Conservation (phyloP, 2,329 filamentous ascomycete species). For the Graphiopsis chlorocephala region DNA sequence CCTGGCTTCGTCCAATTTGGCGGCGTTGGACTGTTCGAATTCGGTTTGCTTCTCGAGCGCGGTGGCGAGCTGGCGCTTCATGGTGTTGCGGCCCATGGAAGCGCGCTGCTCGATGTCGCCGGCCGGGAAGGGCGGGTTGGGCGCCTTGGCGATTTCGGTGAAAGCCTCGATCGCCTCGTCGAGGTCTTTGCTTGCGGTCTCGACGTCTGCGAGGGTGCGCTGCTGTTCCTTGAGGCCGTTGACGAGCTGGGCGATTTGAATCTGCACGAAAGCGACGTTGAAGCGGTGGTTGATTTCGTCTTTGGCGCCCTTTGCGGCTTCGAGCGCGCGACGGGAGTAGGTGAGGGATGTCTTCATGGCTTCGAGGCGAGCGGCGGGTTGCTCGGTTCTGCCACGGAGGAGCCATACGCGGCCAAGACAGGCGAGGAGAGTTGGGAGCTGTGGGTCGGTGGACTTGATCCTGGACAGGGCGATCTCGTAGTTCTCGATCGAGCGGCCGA, state of each 20-base stretch:
- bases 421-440: conserved; percentile 61
- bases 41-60: conserved; percentile 80
- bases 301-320: conserved; percentile 58
- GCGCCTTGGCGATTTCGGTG: conserved; percentile 55
- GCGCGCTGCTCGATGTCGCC: conserved; percentile 90
- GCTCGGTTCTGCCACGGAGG: conserved; percentile 70
- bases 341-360: conserved; percentile 64
- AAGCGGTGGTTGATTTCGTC: conserved; percentile 91
- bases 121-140: conserved; percentile 82
- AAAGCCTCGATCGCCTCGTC: conserved; percentile 78
- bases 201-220: conserved; percentile 74
- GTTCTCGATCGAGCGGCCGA: conserved; percentile 83
- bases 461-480: conserved; percentile 84
- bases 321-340: conserved; percentile 67
- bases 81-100: conserved; percentile 95
- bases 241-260: conserved; percentile 82
- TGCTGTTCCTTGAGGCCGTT: conserved; percentile 72
- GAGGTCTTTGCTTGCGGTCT: conserved; percentile 74
- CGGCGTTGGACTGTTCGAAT: conserved; percentile 90
- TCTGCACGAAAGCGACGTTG: conserved; percentile 96
- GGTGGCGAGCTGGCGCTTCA: conserved; percentile 85
- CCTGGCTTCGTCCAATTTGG: conserved; percentile 78
- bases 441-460: conserved; percentile 73
- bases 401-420: conserved; percentile 88
- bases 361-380: conserved; percentile 46